Percentiles rank a stretch among this genome's conserved stretches.
These are phyloP conservation scores for Saturnispora quitensis DNA, from an alignment of 805 yeast genomes.

Conservation along the genomic window DNA sequence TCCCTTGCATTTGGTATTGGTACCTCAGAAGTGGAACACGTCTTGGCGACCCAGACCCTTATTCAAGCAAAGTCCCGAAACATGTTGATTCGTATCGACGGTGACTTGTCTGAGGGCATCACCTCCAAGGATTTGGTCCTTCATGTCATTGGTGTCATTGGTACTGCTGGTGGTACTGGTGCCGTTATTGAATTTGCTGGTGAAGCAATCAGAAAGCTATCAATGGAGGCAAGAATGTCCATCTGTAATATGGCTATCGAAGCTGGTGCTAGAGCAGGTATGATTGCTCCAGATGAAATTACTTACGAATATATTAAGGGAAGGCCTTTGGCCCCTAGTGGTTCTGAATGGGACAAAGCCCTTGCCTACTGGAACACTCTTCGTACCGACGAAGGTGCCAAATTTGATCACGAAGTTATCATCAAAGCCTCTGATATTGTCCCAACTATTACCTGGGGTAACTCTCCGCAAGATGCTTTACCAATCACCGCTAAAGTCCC, in stretches of 20 bases:
- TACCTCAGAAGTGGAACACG: conserved; percentile 98
- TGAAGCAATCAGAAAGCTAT: conserved; percentile 76
- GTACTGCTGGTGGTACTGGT: conserved; percentile 99
- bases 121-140: conserved; percentile 93
- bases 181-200: conserved; percentile 95
- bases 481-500: conserved; percentile 90
- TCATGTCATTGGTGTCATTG: conserved; percentile 92
- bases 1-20: conserved; percentile 97
- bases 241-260: conserved; percentile 99
- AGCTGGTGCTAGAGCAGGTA: conserved; percentile 99
- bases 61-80: conserved; percentile 93
- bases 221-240: conserved; percentile 98
- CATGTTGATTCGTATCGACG: conserved; percentile 83
- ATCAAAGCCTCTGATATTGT: conserved; percentile 78
- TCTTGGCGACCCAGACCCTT: conserved; percentile 91
- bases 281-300: conserved; percentile 91
- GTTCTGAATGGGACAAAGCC: conserved; percentile 93
- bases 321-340: conserved; percentile 91
- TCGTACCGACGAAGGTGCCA: conserved; percentile 82
- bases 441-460: conserved; percentile 99
- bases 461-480: conserved; percentile 96
- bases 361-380: conserved; percentile 83
- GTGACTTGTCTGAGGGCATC: conserved; percentile 78
- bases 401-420: conserved; percentile 73
- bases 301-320: conserved; percentile 88